phyloP scores from a whole-genome alignment of 2,329 filamentous ascomycete genomes.

The Paecilomyces sp. region DNA sequence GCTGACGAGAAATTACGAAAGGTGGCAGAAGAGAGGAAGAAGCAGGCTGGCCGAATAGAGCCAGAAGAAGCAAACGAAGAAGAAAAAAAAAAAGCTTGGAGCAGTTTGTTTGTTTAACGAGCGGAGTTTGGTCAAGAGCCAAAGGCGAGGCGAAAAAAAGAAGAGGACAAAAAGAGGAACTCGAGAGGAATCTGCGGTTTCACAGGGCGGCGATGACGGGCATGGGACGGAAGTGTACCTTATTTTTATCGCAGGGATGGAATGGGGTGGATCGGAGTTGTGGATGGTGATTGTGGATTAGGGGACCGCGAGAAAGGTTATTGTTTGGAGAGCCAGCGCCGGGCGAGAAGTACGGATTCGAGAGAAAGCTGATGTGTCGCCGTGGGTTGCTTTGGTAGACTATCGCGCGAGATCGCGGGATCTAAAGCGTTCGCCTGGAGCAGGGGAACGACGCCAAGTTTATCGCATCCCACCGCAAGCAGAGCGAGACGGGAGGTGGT shows the following conservation, averaged over 20 bases:
- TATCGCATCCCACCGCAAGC: background rate
- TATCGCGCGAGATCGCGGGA: constrained; percentile 6
- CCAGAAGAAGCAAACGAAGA: background rate
- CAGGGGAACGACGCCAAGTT: background rate
- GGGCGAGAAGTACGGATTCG: too few species aligned
- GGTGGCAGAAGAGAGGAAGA: constrained; percentile 6
- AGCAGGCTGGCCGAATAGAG: background rate
- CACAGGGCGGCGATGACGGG: constrained; percentile 5
- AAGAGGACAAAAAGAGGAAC: constrained; percentile 8
- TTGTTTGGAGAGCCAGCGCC: background rate
- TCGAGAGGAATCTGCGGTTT: constrained; percentile 1
- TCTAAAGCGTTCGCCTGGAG: constrained; percentile 7
- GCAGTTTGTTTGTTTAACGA: constrained; percentile 6
- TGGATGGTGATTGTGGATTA: constrained; percentile 13
- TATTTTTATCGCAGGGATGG: constrained; percentile 4
- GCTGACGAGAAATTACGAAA: too few species aligned
- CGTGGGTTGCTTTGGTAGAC: constrained; percentile 1
- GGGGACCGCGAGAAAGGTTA: constrained; percentile 5
- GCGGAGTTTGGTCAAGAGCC: constrained; percentile 7
- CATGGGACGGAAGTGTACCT: constrained; percentile 4
- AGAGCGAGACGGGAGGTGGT: background rate
- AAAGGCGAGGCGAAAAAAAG: constrained; percentile 14
- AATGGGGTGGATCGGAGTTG: constrained; percentile 9
- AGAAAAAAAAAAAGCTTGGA: background rate
- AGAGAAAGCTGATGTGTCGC: background rate